phyloP scores from a whole-genome alignment of 805 yeast genomes.

The Ogataea haglerorum region DNA sequence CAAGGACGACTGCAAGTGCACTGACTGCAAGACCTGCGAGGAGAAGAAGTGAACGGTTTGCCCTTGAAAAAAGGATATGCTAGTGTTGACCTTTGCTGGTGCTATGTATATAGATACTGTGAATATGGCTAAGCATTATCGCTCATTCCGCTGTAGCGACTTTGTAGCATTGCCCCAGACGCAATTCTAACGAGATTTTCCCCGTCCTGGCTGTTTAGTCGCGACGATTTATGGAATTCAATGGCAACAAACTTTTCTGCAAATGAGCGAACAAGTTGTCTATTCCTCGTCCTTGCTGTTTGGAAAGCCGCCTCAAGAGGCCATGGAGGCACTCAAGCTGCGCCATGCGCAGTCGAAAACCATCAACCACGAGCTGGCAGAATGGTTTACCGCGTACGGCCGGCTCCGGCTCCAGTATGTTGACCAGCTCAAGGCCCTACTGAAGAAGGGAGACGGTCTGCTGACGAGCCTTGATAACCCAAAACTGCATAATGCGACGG shows the following conservation, averaged over 20 bases:
- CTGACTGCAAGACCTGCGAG: constrained; percentile 4
- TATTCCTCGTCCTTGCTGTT: constrained; percentile 35
- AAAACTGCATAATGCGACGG: constrained; percentile 44
- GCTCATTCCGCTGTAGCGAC: no score
- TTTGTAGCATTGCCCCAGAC: no score
- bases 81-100: no score
- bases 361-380: constrained; percentile 58
- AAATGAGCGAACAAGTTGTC: constrained; percentile 18
- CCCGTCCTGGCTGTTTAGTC: constrained; percentile 1
- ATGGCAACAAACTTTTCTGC: constrained; percentile 13
- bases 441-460: constrained; percentile 34
- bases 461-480: constrained; percentile 36
- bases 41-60: not conserved
- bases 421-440: constrained; percentile 41
- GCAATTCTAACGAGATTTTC: no score
- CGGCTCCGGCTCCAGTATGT: constrained; percentile 46
- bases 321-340: constrained; percentile 56
- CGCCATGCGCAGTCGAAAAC: constrained; percentile 53
- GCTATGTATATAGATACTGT: no score
- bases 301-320: constrained; percentile 51
- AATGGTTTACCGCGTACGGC: constrained; percentile 54
- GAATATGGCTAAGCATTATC: no score
- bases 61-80: no score
- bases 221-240: constrained; percentile 10
- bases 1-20: constrained; percentile 13